Conservation (phyloP, 2,329 filamentous ascomycete species). For the Diaporthe citri region DNA sequence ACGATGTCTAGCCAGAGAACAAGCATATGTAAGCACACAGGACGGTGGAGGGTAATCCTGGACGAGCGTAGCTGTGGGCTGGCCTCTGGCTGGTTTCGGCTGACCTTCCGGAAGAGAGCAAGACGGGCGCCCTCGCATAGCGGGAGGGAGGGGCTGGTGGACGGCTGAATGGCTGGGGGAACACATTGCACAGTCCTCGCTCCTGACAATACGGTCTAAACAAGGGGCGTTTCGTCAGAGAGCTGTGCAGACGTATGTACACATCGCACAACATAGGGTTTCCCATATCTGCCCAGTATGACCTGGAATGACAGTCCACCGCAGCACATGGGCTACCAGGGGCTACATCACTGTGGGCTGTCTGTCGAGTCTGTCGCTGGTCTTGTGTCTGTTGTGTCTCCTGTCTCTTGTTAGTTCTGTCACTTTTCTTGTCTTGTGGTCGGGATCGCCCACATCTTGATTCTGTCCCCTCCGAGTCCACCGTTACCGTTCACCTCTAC, state of each 20-base stretch:
- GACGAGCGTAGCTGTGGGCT: slow-evolving; percentile 7
- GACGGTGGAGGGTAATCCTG: slow-evolving; percentile 17
- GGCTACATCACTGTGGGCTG: slow-evolving; percentile 17
- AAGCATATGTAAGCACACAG: slow-evolving; percentile 26
- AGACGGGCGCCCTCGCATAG: slow-evolving; percentile 28
- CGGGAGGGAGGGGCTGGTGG: slow-evolving; percentile 35
- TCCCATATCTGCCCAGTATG: neutral
- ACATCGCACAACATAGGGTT: neutral
- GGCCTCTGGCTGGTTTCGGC: slow-evolving; percentile 12
- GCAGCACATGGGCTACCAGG: neutral
- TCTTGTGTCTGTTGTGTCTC: neutral
- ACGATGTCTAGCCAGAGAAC: slow-evolving; percentile 14
- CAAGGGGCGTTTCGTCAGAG: slow-evolving; percentile 19
- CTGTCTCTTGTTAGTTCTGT: neutral
- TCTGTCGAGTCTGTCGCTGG: neutral
- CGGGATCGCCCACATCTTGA: slow-evolving; percentile 20
- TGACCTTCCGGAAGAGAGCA: slow-evolving; percentile 27
- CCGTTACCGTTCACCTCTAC: neutral
- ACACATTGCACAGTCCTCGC: slow-evolving; percentile 2
- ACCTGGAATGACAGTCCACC: neutral
- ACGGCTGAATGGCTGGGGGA: slow-evolving; percentile 1
- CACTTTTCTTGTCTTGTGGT: neutral
- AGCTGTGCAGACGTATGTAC: neutral
- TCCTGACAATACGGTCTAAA: neutral
- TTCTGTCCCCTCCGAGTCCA: neutral